Evolutionary conservation across 129 eudicot species (phyloP).

Genomic region (Ambrosia artemisiifolia): DNA sequence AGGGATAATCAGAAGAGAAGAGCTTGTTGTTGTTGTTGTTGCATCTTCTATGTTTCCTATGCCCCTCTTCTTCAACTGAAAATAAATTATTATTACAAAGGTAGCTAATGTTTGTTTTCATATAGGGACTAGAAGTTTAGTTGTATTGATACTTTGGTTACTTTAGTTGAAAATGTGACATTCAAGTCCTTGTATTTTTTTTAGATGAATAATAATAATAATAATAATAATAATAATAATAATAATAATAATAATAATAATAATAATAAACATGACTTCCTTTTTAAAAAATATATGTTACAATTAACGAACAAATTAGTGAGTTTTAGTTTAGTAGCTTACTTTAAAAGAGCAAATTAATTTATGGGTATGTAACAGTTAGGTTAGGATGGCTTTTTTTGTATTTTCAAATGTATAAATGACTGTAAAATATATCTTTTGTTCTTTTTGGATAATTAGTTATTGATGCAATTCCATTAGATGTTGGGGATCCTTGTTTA

Average conservation of each 20-base stretch:
- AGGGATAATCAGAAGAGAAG: slow-evolving; percentile 20
- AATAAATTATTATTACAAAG: slow-evolving; percentile 36
- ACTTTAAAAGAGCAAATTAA: too few species aligned
- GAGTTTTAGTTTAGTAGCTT: too few species aligned
- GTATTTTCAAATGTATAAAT: neutral
- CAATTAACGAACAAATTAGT: too few species aligned
- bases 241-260: too few species aligned
- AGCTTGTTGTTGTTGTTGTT: slow-evolving; percentile 46
- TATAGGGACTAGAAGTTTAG: neutral
- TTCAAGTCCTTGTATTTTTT: neutral
- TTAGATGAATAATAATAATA: too few species aligned
- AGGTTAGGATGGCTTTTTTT: too few species aligned
- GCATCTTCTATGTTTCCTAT: slow-evolving; percentile 53
- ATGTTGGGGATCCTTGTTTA: neutral
- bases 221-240: too few species aligned
- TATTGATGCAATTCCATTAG: too few species aligned
- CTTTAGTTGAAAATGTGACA: neutral
- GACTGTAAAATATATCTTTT: neutral
- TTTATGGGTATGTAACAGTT: too few species aligned
- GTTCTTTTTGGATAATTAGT: neutral
- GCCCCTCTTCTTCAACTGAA: slow-evolving; percentile 31
- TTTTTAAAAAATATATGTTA: too few species aligned
- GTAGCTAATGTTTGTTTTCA: slow-evolving; percentile 12
- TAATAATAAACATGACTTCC: too few species aligned
- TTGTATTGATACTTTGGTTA: neutral